These are phyloP conservation scores for Ophiostoma sp. DNA, from an alignment of 2,329 filamentous ascomycete genomes.

Conservation along the genomic window DNA sequence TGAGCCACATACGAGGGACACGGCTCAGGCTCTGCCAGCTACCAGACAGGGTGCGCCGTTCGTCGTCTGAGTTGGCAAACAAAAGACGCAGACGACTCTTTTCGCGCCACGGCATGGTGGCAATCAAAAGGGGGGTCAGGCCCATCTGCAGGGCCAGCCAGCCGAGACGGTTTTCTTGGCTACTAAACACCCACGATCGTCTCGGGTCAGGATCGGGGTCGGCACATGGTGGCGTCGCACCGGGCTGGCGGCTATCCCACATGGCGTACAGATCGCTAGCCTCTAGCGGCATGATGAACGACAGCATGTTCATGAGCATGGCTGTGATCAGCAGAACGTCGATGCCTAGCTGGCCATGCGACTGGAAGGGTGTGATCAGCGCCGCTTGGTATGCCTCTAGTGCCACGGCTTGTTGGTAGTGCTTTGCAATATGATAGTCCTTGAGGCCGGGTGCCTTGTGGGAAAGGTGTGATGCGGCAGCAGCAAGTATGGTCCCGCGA, in stretches of 20 bases:
- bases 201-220: constrained; percentile 25
- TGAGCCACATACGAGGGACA: constrained; percentile 27
- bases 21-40: constrained; percentile 26
- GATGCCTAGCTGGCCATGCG: constrained; percentile 26
- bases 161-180: constrained; percentile 25
- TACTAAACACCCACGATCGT: constrained; percentile 30
- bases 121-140: constrained; percentile 26
- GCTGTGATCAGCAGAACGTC: constrained; percentile 29
- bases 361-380: constrained; percentile 25
- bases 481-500: constrained; percentile 26
- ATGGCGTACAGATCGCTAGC: constrained; percentile 13
- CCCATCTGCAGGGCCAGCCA: constrained; percentile 29
- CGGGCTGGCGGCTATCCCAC: neutral
- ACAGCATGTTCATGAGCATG: constrained; percentile 29
- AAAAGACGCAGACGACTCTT: constrained; percentile 24
- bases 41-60: constrained; percentile 25
- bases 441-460: constrained; percentile 24
- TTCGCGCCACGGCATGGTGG: constrained; percentile 25
- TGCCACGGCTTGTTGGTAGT: constrained; percentile 29
- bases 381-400: constrained; percentile 26
- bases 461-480: constrained; percentile 27
- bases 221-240: constrained; percentile 14
- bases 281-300: constrained; percentile 28
- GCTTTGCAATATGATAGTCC: constrained; percentile 26
- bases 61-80: constrained; percentile 27